Conservation (phyloP, 177 flowering plant genomes). For the Telopea speciosissima region DNA sequence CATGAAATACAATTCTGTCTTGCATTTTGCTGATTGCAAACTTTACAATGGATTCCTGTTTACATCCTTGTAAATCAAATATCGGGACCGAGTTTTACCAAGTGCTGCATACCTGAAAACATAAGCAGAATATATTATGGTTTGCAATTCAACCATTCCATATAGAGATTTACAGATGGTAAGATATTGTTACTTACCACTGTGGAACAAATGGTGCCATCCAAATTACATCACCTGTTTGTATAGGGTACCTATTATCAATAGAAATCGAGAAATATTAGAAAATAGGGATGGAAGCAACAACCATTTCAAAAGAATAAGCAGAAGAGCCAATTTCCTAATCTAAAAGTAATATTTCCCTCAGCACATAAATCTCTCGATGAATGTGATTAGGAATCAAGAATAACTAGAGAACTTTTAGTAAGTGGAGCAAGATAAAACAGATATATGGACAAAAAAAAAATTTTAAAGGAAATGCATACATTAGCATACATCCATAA, state of each 20-base stretch:
- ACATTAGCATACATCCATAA: too few species aligned
- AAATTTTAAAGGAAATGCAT: too few species aligned
- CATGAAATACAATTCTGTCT: too few species aligned
- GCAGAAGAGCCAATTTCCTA: background rate
- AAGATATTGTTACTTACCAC: constrained; percentile 44
- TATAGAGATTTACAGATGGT: background rate
- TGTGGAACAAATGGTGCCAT: constrained; percentile 64
- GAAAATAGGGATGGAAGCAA: background rate
- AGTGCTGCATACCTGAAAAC: constrained; percentile 91
- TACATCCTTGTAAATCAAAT: constrained; percentile 89
- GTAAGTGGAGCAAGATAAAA: background rate
- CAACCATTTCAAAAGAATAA: background rate
- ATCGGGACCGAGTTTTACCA: constrained; percentile 74
- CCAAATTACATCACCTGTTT: constrained; percentile 96
- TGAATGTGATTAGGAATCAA: too few species aligned
- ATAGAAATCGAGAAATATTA: background rate
- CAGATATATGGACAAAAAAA: background rate
- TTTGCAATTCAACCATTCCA: background rate
- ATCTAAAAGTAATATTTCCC: too few species aligned
- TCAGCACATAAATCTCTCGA: too few species aligned
- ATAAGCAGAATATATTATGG: constrained; percentile 2
- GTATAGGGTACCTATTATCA: constrained; percentile 77
- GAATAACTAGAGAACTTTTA: background rate
- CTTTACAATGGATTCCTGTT: constrained; percentile 71
- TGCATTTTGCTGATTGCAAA: background rate